phyloP scores from a whole-genome alignment of 257 asterid genomes.

The Ilex asprella region DNA sequence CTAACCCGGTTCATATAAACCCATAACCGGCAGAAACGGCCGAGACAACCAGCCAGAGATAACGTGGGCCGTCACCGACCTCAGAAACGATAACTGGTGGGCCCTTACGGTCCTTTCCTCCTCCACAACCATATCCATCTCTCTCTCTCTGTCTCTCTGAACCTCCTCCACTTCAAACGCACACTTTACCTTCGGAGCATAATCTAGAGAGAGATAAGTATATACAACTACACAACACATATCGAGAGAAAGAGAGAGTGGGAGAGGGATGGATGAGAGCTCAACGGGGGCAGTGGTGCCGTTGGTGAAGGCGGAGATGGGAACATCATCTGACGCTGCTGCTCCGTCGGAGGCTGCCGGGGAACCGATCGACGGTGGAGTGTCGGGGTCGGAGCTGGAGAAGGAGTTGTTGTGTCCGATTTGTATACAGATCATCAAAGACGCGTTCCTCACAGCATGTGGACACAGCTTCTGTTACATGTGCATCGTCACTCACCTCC shows the following conservation, averaged over 20 bases:
- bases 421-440: slow-evolving; percentile 73
- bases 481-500: slow-evolving; percentile 81
- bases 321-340: not conserved
- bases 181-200: not conserved
- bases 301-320: slow-evolving; percentile 16
- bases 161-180: not conserved
- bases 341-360: slow-evolving; percentile 18
- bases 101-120: not conserved
- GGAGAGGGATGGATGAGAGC: slow-evolving; percentile 33
- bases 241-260: not conserved
- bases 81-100: not conserved
- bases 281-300: slow-evolving; percentile 37
- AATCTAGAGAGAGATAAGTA: too few relatives aligned
- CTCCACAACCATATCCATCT: not conserved
- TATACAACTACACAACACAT: not conserved
- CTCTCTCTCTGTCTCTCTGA: not conserved
- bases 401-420: slow-evolving; percentile 64
- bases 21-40: too few relatives aligned
- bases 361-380: slow-evolving; percentile 9
- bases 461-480: slow-evolving; percentile 88
- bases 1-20: too few relatives aligned
- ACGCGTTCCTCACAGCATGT: slow-evolving; percentile 67
- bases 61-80: slow-evolving; percentile 3
- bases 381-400: slow-evolving; percentile 22
- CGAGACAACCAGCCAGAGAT: too few relatives aligned